Conservation (phyloP, 192 early-diverging fungal genomes). For the Umbelopsis ramanniana region DNA sequence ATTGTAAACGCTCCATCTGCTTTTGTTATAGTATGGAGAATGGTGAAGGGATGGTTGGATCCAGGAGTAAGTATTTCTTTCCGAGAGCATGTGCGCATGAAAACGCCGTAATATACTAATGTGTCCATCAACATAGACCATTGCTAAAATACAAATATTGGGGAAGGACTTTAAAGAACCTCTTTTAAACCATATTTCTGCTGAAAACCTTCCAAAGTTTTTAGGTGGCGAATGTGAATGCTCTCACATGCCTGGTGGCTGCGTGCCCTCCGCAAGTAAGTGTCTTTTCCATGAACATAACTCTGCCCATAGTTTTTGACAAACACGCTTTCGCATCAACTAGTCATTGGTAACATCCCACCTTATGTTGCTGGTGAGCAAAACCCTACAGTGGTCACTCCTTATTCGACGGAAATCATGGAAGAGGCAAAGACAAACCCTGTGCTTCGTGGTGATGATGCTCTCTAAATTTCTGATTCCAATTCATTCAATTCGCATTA, state of each 20-base stretch:
- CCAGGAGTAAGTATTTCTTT: slow-evolving; percentile 57
- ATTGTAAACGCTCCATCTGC: slow-evolving; percentile 93
- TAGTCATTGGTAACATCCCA: slow-evolving; percentile 35
- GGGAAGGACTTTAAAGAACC: slow-evolving; percentile 60
- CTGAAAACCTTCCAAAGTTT: slow-evolving; percentile 70
- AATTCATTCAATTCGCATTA: not conserved
- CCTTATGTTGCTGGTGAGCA: slow-evolving; percentile 11
- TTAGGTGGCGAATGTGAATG: slow-evolving; percentile 76
- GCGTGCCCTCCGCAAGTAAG: slow-evolving; percentile 46
- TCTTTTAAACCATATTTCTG: slow-evolving; percentile 65
- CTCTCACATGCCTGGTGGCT: slow-evolving; percentile 75
- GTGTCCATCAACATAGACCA: slow-evolving; percentile 30
- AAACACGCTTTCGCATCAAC: not conserved
- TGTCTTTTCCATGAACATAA: not conserved
- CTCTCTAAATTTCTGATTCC: not conserved
- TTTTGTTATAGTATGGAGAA: slow-evolving; percentile 83
- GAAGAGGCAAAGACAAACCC: slow-evolving; percentile 26
- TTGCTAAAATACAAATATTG: slow-evolving; percentile 68
- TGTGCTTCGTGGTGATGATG: not conserved
- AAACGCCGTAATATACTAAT: not conserved
- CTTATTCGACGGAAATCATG: slow-evolving; percentile 40
- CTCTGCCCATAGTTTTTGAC: not conserved
- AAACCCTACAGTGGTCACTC: slow-evolving; percentile 31
- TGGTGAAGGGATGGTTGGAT: slow-evolving; percentile 79
- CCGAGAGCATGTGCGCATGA: not conserved